phyloP scores from a whole-genome alignment of 2,329 filamentous ascomycete species.

The Penicillium sp. region DNA sequence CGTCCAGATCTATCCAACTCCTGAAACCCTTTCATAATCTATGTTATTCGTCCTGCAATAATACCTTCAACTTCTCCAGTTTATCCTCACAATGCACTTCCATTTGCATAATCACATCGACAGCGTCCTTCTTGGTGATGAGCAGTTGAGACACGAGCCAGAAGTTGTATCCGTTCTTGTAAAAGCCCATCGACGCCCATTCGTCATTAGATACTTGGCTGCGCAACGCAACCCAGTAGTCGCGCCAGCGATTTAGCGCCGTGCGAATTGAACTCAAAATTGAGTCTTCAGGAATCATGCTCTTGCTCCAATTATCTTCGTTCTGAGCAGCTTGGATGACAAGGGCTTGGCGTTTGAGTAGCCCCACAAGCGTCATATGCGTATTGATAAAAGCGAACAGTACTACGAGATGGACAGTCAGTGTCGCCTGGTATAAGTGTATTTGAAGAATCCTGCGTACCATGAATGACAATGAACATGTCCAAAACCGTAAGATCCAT shows the following conservation, averaged over 20 bases:
- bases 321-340: constrained; percentile 17
- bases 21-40: background rate
- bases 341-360: constrained; percentile 31
- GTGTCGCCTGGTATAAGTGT: background rate
- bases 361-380: constrained; percentile 47
- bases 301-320: constrained; percentile 9
- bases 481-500: constrained; percentile 45
- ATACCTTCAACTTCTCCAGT: constrained; percentile 48
- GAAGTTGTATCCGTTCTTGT: constrained; percentile 51
- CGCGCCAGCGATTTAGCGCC: constrained; percentile 47
- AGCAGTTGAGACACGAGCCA: constrained; percentile 52
- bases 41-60: constrained; percentile 44
- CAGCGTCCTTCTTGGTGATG: constrained; percentile 49
- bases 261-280: constrained; percentile 41
- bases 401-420: constrained; percentile 29
- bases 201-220: constrained; percentile 41
- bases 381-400: constrained; percentile 50
- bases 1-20: background rate
- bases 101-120: constrained; percentile 53
- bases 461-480: constrained; percentile 52
- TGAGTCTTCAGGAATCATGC: constrained; percentile 38
- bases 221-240: constrained; percentile 45
- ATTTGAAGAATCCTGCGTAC: constrained; percentile 31
- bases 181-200: constrained; percentile 51
- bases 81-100: constrained; percentile 54